These are phyloP conservation scores for Calonectria naviculata DNA, from an alignment of 2,329 filamentous ascomycete species.

Conservation along the genomic window DNA sequence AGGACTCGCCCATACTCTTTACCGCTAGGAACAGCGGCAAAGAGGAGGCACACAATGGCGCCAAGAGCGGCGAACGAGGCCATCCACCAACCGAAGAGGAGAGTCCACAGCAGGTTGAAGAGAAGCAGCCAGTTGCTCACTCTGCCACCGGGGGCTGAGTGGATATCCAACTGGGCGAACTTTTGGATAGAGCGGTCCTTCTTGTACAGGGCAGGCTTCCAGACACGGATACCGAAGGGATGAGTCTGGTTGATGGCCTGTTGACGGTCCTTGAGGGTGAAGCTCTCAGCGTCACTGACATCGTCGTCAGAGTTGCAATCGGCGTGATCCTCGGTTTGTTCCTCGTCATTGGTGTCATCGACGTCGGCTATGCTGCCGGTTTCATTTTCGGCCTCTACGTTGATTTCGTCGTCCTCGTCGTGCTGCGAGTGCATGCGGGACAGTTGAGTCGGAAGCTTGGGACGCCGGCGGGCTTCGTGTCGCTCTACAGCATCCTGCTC, in stretches of 20 bases:
- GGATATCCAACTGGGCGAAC: constrained; percentile 95
- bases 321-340: constrained; percentile 58
- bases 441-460: constrained; percentile 46
- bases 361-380: constrained; percentile 42
- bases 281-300: constrained; percentile 94
- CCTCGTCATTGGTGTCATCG: constrained; percentile 44
- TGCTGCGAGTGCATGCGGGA: constrained; percentile 56
- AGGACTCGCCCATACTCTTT: constrained; percentile 88
- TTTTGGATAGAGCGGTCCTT: constrained; percentile 97
- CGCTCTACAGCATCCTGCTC: constrained; percentile 71
- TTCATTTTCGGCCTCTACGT: constrained; percentile 31
- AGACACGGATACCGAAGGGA: constrained; percentile 97
- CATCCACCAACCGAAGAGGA: constrained; percentile 97
- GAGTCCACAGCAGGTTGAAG: constrained; percentile 91
- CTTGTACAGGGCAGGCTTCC: constrained; percentile 99
- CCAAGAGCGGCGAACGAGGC: constrained; percentile 79
- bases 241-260: constrained; percentile 99
- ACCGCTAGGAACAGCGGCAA: constrained; percentile 83
- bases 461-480: constrained; percentile 49
- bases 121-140: constrained; percentile 87
- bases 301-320: constrained; percentile 76
- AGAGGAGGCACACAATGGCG: constrained; percentile 81
- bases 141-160: constrained; percentile 89
- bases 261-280: constrained; percentile 96
- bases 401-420: constrained; percentile 37